Percentiles rank a stretch among this genome's conserved stretches.
Conservation (phyloP, 305 asterid species). For the Fraxinus xanthoxyloides region DNA sequence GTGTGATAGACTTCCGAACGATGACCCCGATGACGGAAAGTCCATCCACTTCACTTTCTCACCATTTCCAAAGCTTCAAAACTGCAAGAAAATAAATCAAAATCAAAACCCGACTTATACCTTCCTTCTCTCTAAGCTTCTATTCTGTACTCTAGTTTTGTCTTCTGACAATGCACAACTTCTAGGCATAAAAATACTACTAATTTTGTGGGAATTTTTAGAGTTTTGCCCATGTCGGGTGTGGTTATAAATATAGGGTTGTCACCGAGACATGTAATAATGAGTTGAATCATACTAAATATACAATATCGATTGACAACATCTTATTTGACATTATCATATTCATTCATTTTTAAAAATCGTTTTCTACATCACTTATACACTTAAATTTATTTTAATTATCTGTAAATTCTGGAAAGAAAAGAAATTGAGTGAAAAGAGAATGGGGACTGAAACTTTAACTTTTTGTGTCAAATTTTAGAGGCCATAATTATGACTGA, state of each 20-base stretch:
- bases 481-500: not conserved
- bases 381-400: not conserved
- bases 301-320: too few relatives aligned
- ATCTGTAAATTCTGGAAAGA: not conserved
- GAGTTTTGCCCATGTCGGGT: conserved; percentile 55
- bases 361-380: too few relatives aligned
- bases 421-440: not conserved
- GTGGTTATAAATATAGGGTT: conserved; percentile 59
- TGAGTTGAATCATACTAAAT: too few relatives aligned
- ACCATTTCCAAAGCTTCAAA: conserved; percentile 42
- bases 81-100: conserved; percentile 2
- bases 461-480: conserved; percentile 52
- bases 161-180: conserved; percentile 23
- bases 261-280: conserved; percentile 56
- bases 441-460: conserved; percentile 58
- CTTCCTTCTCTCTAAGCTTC: conserved; percentile 28
- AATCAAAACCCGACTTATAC: not conserved
- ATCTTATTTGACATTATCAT: too few relatives aligned
- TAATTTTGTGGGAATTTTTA: conserved; percentile 31
- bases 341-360: too few relatives aligned
- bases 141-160: conserved; percentile 28
- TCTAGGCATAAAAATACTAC: conserved; percentile 36
- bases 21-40: not conserved
- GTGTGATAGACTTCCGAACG: not conserved
- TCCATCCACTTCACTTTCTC: conserved; percentile 18